Evolutionary conservation across 1,139 yeast species (phyloP).

Genomic region (Candida sp.): DNA sequence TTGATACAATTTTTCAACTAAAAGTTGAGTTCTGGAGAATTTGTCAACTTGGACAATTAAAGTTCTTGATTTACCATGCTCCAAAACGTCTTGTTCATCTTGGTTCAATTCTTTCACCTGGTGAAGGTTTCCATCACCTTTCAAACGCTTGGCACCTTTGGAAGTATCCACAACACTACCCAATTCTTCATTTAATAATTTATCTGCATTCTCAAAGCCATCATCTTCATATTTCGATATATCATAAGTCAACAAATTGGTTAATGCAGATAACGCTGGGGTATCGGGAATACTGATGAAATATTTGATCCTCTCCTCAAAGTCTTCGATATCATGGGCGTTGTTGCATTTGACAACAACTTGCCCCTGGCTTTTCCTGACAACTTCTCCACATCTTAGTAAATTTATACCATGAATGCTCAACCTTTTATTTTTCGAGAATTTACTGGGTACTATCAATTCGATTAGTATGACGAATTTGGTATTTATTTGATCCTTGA

Average conservation of each 20-base stretch:
- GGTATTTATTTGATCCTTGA: conserved; percentile 2
- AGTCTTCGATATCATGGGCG: conserved; percentile 3
- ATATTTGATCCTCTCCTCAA: conserved; percentile 6
- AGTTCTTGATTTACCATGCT: not conserved
- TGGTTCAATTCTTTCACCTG: not conserved
- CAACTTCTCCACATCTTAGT: conserved; percentile 13
- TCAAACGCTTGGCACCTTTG: not conserved
- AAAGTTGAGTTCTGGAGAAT: not conserved
- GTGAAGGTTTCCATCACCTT: not conserved
- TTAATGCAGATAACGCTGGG: conserved; percentile 1
- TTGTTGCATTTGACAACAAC: conserved; percentile 5
- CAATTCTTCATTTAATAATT: not conserved
- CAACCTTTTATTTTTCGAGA: conserved; percentile 17
- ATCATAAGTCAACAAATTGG: conserved; percentile 1
- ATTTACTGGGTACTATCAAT: conserved; percentile 29
- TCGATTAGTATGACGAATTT: conserved; percentile 16
- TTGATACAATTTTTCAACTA: not conserved
- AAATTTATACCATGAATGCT: conserved; percentile 22
- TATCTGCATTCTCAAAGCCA: not conserved
- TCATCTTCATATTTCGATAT: conserved; percentile 1
- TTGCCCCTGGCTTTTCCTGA: not conserved
- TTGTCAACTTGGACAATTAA: not conserved
- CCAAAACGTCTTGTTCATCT: not conserved
- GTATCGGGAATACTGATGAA: conserved; percentile 6
- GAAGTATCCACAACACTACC: too few species aligned